Conservation (phyloP, 768 basidiomycete species). For the Lentinula detonsa region DNA sequence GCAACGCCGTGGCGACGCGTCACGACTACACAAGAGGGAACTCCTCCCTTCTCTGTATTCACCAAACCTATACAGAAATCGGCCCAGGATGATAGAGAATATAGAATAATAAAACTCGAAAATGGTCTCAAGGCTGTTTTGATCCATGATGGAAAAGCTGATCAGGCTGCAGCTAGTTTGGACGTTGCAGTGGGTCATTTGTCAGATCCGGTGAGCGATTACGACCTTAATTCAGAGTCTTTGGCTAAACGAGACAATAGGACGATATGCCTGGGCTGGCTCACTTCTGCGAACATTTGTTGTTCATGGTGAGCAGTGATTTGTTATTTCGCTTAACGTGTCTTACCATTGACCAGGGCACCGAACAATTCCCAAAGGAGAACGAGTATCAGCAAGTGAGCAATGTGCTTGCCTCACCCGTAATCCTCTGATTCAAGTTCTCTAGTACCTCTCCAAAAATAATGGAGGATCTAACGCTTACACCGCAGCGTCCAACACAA, state of each 20-base stretch:
- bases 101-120: slow-evolving; percentile 74
- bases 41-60: slow-evolving; percentile 50
- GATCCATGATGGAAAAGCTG: slow-evolving; percentile 78
- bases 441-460: slow-evolving; percentile 70
- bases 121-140: slow-evolving; percentile 88
- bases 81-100: slow-evolving; percentile 72
- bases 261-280: slow-evolving; percentile 90
- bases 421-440: slow-evolving; percentile 4
- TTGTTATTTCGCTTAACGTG: slow-evolving; percentile 6
- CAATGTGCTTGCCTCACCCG: neutral
- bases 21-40: slow-evolving; percentile 12
- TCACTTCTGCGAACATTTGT: slow-evolving; percentile 92
- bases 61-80: slow-evolving; percentile 61
- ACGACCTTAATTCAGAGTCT: neutral
- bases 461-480: slow-evolving; percentile 89
- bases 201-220: slow-evolving; percentile 73
- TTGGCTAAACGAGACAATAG: slow-evolving; percentile 24
- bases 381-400: slow-evolving; percentile 89
- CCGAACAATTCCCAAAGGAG: slow-evolving; percentile 79
- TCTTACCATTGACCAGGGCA: slow-evolving; percentile 46
- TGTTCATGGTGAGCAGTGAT: slow-evolving; percentile 72
- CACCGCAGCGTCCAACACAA: slow-evolving; percentile 88
- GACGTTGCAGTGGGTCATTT: slow-evolving; percentile 95
- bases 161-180: slow-evolving; percentile 92
- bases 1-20: slow-evolving; percentile 29